These are phyloP conservation scores for Arthrobotrys entomopaga DNA, from an alignment of 2,329 filamentous ascomycete species.

Conservation along the genomic window DNA sequence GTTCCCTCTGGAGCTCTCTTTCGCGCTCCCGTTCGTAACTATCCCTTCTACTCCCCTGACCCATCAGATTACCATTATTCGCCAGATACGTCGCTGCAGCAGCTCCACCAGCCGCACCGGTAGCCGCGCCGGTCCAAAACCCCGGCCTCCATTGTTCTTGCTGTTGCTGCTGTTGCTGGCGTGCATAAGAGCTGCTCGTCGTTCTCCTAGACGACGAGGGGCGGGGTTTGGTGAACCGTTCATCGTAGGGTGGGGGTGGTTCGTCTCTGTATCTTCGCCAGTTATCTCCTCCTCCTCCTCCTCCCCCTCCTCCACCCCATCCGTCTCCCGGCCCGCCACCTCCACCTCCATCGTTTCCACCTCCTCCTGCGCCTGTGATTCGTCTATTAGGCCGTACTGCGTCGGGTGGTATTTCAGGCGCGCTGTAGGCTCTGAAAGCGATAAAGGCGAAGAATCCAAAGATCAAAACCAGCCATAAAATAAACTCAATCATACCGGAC, in stretches of 20 bases:
- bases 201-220: constrained; percentile 33
- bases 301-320: constrained; percentile 30
- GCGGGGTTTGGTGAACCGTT: constrained; percentile 27
- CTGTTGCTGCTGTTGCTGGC: constrained; percentile 20
- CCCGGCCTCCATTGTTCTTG: constrained; percentile 47
- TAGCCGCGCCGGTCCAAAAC: constrained; percentile 53
- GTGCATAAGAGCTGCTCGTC: constrained; percentile 12
- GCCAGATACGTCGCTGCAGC: constrained; percentile 30
- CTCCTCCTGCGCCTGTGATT: constrained; percentile 19
- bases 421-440: constrained; percentile 37
- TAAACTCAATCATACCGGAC: constrained; percentile 48
- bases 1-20: constrained; percentile 14
- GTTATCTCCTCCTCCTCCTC: constrained; percentile 44
- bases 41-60: constrained; percentile 24
- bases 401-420: constrained; percentile 34
- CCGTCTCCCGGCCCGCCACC: constrained; percentile 43
- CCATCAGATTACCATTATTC: constrained; percentile 21
- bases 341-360: constrained; percentile 26
- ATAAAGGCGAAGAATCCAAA: constrained; percentile 52
- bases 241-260: constrained; percentile 45
- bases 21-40: constrained; percentile 23
- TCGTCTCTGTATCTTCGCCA: constrained; percentile 50
- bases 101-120: constrained; percentile 42
- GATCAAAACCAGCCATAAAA: constrained; percentile 45
- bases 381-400: constrained; percentile 26